phyloP scores from a whole-genome alignment of 2,329 filamentous ascomycete species.

The Apiospora sp. region DNA sequence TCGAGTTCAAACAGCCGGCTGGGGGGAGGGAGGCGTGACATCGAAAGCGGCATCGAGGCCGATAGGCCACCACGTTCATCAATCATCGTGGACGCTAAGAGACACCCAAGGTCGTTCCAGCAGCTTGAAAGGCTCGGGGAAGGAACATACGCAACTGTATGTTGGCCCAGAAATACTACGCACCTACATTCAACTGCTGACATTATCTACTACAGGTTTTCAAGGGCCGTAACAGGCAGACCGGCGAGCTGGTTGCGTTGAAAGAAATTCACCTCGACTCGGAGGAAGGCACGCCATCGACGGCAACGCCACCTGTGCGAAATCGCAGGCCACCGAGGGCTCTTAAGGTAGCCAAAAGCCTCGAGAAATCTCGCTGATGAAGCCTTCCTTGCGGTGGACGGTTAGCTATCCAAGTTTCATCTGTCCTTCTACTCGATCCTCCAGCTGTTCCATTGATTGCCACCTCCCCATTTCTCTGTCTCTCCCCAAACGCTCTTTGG shows the following conservation, averaged over 20 bases:
- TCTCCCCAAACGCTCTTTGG: no score
- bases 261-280: conserved; percentile 99
- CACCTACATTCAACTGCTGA: conserved; percentile 33
- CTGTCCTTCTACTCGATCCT: no score
- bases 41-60: no score
- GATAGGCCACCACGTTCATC: conserved; percentile 23
- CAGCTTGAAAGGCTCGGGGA: conserved; percentile 99
- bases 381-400: conserved; percentile 47
- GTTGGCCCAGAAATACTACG: conserved; percentile 40
- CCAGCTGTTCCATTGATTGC: no score
- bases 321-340: no score
- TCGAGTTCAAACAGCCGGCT: no score
- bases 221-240: conserved; percentile 97
- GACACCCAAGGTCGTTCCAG: conserved; percentile 96
- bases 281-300: conserved; percentile 96
- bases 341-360: no score
- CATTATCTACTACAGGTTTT: conserved; percentile 75
- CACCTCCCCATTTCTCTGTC: no score
- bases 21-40: no score
- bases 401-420: no score
- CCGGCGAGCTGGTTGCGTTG: conserved; percentile 92
- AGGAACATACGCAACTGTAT: conserved; percentile 96
- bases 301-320: conserved; percentile 68
- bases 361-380: conserved; percentile 98
- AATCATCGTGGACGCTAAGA: conserved; percentile 81